A percentile compares a stretch with the other conserved stretches of the same genome.
phyloP scores from a whole-genome alignment of 1,284 basidiomycete species.

The Fomitiporia mediterranea region DNA sequence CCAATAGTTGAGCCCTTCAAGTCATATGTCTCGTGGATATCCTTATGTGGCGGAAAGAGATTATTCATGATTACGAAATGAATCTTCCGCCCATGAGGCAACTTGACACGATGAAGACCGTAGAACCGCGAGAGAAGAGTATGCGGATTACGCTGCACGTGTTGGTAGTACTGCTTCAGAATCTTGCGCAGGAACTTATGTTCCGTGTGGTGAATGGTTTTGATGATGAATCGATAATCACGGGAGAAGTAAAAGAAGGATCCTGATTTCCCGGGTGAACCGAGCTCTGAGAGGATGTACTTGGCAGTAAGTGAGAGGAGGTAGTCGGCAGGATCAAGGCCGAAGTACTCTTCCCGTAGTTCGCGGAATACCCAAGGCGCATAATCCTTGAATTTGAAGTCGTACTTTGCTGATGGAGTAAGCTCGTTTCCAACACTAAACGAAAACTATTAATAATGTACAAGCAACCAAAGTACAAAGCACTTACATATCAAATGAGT shows the following conservation, averaged over 20 bases:
- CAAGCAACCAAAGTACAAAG: neutral
- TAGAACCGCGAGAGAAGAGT: constrained; percentile 94
- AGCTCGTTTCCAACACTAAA: constrained; percentile 90
- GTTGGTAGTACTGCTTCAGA: constrained; percentile 81
- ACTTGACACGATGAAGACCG: constrained; percentile 94
- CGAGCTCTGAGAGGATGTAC: constrained; percentile 96
- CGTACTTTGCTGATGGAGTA: constrained; percentile 93
- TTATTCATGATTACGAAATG: constrained; percentile 99
- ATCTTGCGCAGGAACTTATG: constrained; percentile 91
- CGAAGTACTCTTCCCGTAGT: constrained; percentile 90
- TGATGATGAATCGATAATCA: constrained; percentile 99
- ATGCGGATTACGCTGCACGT: constrained; percentile 89
- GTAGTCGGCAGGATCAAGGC: constrained; percentile 96
- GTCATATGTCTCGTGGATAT: constrained; percentile 97
- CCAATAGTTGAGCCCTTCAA: constrained; percentile 94
- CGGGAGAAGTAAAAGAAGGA: constrained; percentile 99
- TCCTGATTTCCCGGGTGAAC: constrained; percentile 97
- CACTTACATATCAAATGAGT: constrained; percentile 92
- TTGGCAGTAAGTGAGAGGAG: constrained; percentile 93
- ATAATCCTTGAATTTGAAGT: constrained; percentile 99
- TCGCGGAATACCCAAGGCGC: constrained; percentile 98
- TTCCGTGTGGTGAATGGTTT: constrained; percentile 93
- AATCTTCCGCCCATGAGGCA: constrained; percentile 91
- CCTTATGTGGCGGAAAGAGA: constrained; percentile 94
- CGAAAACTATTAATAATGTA: constrained; percentile 13